Evolutionary conservation across 1,284 basidiomycete genomes (phyloP).

Genomic region (Hemileia vastatrix): DNA sequence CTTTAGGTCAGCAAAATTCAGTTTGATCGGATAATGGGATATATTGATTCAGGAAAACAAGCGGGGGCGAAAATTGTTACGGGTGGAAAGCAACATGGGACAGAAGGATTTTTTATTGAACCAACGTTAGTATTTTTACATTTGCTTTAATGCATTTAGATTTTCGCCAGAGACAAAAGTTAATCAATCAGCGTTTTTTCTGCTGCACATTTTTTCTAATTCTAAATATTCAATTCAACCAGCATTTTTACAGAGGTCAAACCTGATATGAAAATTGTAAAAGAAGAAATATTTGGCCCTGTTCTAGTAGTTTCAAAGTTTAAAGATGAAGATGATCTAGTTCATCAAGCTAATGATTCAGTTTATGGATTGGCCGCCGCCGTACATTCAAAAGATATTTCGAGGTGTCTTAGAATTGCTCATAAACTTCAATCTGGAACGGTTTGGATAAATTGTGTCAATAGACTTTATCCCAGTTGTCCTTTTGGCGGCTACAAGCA

Average conservation of each 20-base stretch:
- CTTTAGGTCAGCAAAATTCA: constrained; percentile 50
- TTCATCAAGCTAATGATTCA: constrained; percentile 72
- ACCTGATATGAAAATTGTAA: constrained; percentile 72
- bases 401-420: constrained; percentile 62
- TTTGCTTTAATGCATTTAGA: too few species aligned
- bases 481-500: constrained; percentile 84
- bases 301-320: constrained; percentile 55
- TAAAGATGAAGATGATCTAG: constrained; percentile 54
- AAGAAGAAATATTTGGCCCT: constrained; percentile 57
- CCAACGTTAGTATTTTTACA: too few species aligned
- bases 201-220: too few species aligned
- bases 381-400: constrained; percentile 71
- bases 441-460: constrained; percentile 68
- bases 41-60: constrained; percentile 75
- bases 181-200: too few species aligned
- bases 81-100: constrained; percentile 66
- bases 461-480: constrained; percentile 56
- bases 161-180: too few species aligned
- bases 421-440: constrained; percentile 73
- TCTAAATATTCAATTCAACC: too few species aligned
- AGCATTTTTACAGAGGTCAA: constrained; percentile 52
- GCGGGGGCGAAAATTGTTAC: constrained; percentile 69
- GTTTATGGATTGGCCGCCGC: constrained; percentile 74
- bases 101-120: constrained; percentile 53
- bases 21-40: constrained; percentile 80